Evolutionary conservation across 1,284 basidiomycete species (phyloP).

Genomic region (Tilletia setariae): DNA sequence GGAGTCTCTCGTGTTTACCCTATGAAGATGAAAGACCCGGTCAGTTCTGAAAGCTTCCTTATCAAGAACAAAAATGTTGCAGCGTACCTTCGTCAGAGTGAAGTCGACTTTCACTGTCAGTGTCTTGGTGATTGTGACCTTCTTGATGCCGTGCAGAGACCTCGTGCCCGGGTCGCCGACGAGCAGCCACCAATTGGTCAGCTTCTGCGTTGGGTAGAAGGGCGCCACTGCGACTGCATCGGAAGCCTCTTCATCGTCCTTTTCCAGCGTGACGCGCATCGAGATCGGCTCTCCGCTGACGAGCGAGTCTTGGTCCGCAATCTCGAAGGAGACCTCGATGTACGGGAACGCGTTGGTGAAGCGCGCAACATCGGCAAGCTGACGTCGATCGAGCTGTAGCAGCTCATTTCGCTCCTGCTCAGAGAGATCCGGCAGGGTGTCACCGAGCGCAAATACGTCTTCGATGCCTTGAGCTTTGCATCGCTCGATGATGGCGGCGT

Average conservation of each 20-base stretch:
- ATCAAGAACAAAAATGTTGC: background rate
- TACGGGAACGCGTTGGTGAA: slow-evolving; percentile 63
- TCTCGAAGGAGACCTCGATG: slow-evolving; percentile 77
- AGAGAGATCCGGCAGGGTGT: slow-evolving; percentile 42
- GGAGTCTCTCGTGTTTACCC: slow-evolving; percentile 72
- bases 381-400: slow-evolving; percentile 76
- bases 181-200: slow-evolving; percentile 96
- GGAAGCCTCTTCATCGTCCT: slow-evolving; percentile 70
- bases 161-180: slow-evolving; percentile 72
- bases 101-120: slow-evolving; percentile 84
- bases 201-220: slow-evolving; percentile 84
- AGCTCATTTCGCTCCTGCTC: slow-evolving; percentile 62
- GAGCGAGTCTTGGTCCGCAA: slow-evolving; percentile 67
- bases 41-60: background rate
- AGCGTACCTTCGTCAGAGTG: slow-evolving; percentile 55
- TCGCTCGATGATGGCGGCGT: slow-evolving; percentile 67
- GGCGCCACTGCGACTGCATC: slow-evolving; percentile 78
- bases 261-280: slow-evolving; percentile 73
- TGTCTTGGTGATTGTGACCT: slow-evolving; percentile 71
- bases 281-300: slow-evolving; percentile 77
- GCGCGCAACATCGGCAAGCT: slow-evolving; percentile 59
- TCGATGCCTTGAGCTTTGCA: slow-evolving; percentile 63
- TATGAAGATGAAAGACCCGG: background rate
- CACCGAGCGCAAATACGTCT: slow-evolving; percentile 47
- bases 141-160: slow-evolving; percentile 86